Conservation (phyloP, 148 eudicot species). For the Amaranthus hypochondriacus region DNA sequence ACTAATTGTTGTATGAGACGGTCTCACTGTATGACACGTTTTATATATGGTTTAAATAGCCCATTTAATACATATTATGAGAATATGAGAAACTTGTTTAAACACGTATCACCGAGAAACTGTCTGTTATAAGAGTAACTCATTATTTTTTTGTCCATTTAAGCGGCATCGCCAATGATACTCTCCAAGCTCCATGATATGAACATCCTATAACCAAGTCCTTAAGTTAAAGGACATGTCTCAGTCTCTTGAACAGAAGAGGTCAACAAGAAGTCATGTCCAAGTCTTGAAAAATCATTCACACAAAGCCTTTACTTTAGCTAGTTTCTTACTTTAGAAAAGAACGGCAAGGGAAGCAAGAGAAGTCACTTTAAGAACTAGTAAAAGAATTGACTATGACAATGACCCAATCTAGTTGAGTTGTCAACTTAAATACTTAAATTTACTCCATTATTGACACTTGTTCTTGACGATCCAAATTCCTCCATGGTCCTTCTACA, state of each 20-base stretch:
- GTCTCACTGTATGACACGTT: too few relatives aligned
- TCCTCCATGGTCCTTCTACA: background rate
- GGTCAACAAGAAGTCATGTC: conserved; percentile 6
- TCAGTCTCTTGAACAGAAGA: background rate
- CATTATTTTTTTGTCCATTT: too few relatives aligned
- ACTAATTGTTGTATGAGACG: too few relatives aligned
- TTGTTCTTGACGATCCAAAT: background rate
- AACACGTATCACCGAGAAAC: too few relatives aligned
- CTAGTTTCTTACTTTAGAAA: background rate
- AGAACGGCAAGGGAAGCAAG: background rate
- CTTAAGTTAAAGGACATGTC: background rate
- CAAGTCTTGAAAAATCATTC: background rate
- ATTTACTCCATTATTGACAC: background rate
- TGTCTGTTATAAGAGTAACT: too few relatives aligned
- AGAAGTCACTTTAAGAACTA: background rate
- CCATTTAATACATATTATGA: too few relatives aligned
- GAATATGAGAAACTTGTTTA: too few relatives aligned
- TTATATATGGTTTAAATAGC: too few relatives aligned
- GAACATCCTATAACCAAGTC: background rate
- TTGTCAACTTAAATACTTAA: background rate
- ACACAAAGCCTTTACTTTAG: background rate
- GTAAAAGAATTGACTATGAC: conserved; percentile 2
- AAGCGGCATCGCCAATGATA: too few relatives aligned
- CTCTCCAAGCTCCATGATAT: background rate
- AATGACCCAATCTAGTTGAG: conserved; percentile 6